Percentiles rank a stretch among this genome's conserved stretches.
phyloP scores from a whole-genome alignment of 1,284 basidiomycete genomes.

The Pseudozyma sp. region DNA sequence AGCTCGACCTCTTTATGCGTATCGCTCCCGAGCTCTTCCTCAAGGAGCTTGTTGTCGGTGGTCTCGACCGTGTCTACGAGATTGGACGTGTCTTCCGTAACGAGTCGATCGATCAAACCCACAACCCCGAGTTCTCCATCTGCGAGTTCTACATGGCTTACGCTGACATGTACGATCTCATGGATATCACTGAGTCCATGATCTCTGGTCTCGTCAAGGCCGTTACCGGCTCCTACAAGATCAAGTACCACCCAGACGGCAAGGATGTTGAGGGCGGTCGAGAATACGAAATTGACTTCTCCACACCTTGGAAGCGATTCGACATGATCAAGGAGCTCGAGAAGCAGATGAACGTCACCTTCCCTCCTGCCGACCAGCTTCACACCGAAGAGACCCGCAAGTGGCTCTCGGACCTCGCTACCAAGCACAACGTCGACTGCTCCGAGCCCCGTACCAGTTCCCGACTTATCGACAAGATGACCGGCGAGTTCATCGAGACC shows the following conservation, averaged over 20 bases:
- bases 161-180: slow-evolving; percentile 98
- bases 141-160: slow-evolving; percentile 99
- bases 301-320: slow-evolving; percentile 97
- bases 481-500: slow-evolving; percentile 96
- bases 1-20: slow-evolving; percentile 97
- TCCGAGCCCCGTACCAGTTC: slow-evolving; percentile 94
- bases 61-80: slow-evolving; percentile 96
- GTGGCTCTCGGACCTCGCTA: slow-evolving; percentile 86
- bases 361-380: slow-evolving; percentile 91
- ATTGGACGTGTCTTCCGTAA: slow-evolving; percentile 98
- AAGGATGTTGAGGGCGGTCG: slow-evolving; percentile 77
- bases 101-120: slow-evolving; percentile 96
- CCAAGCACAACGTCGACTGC: slow-evolving; percentile 92
- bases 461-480: slow-evolving; percentile 95
- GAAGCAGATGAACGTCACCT: slow-evolving; percentile 90
- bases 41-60: slow-evolving; percentile 97
- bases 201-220: slow-evolving; percentile 91
- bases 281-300: slow-evolving; percentile 86
- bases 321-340: slow-evolving; percentile 96
- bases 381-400: slow-evolving; percentile 89
- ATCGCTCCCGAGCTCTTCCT: slow-evolving; percentile 98
- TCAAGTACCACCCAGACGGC: slow-evolving; percentile 92
- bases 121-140: slow-evolving; percentile 76
- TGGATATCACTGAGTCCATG: slow-evolving; percentile 95
- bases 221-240: slow-evolving; percentile 84